Base-by-base conservation (phyloP, 345 rosid species). In the Psidium guajava region DNA sequence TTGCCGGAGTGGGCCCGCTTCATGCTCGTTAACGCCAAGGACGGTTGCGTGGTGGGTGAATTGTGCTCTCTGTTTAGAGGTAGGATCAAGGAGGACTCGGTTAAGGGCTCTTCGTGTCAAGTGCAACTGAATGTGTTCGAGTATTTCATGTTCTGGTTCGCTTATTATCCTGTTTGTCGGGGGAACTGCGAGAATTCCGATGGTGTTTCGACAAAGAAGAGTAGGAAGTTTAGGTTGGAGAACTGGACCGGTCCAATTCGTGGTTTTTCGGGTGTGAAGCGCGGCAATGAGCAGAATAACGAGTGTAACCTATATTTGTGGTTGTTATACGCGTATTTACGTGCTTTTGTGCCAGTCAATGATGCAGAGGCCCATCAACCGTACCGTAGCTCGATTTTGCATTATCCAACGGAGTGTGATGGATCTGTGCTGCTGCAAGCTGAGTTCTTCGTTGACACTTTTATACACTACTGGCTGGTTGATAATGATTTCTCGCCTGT, bases 121-220 rank as follows among this genome's bases (percentile, higher is more conserved):
- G 91, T 97, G 84, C 94, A 94, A 69, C 88, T 95, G 40, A 93
- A 93, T 83, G 94, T 96, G 83, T 93, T 96, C 13, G 96, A 96
- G 88, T 96, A 96, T 86, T 96, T 88, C 89, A 86, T 96, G 93
- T 96, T 95, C 88, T 95, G 99, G 99, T 92, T 94, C 90, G 95
- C 98, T 56, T 96, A 96, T 88, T 94, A 95, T 87, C 99, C 99
- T 3, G 90, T 94, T 81, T 92, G 94, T 85, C 93, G 92, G 92
- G 95, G 92, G 28, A 93, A 92, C 85, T 81, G 83, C 11, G 97
- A 97, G 77, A 93, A 82, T 81, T 88, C 87, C 0, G 90, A 87
- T 36, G 81, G 58, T 53, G 84, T 58, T 82, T 85, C 94, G 1
- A 54, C 84, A 0, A 95, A 92, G 80, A 91, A 91, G 90, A 89